phyloP scores from a whole-genome alignment of 2,329 filamentous ascomycete genomes.

The Gnomoniopsis sp. region DNA sequence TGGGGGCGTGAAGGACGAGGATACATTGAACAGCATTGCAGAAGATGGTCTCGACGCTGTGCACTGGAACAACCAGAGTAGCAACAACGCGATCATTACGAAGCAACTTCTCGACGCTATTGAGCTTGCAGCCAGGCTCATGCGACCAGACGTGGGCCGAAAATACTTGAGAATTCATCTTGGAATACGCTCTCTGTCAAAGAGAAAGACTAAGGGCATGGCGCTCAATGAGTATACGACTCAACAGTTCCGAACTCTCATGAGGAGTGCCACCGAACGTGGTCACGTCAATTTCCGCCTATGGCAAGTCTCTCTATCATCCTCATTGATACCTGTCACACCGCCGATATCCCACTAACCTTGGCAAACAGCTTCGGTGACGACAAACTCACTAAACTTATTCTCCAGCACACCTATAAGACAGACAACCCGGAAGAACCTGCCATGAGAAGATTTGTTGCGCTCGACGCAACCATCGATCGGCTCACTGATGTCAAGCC shows the following conservation, averaged over 20 bases:
- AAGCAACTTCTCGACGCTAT: background rate
- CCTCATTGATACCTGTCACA: background rate
- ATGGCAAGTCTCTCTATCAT: background rate
- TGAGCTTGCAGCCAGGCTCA: background rate
- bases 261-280: slow-evolving; percentile 1
- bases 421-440: slow-evolving; percentile 1
- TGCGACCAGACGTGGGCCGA: background rate
- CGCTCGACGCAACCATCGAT: background rate
- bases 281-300: slow-evolving; percentile 6
- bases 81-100: background rate
- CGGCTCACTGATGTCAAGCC: slow-evolving; percentile 13
- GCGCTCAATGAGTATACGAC: background rate
- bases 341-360: background rate
- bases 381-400: background rate
- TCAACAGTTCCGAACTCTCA: background rate
- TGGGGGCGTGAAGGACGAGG: background rate
- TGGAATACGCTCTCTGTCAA: slow-evolving; percentile 2
- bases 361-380: slow-evolving; percentile 2
- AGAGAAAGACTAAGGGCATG: background rate
- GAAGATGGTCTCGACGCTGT: background rate
- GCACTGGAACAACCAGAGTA: background rate
- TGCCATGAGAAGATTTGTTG: background rate
- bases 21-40: background rate
- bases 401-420: slow-evolving; percentile 10
- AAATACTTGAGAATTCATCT: slow-evolving; percentile 10